Conservation (phyloP, 2,329 filamentous ascomycete species). For the Fusarium sp. region DNA sequence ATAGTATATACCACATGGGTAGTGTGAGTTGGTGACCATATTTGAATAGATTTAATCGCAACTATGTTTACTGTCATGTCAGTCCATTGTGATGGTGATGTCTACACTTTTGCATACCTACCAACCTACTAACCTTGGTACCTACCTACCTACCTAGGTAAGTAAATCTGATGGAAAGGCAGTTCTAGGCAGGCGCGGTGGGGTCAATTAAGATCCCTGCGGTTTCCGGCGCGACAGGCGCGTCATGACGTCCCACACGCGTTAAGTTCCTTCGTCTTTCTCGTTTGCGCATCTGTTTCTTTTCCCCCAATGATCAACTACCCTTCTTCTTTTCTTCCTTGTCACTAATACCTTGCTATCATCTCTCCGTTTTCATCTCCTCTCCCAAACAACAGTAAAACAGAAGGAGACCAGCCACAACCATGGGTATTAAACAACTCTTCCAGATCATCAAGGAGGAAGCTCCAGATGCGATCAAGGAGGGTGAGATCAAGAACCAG, state of each 20-base stretch:
- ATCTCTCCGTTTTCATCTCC: neutral
- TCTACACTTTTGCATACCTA: neutral
- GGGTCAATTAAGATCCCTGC: constrained; percentile 50
- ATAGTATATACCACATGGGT: neutral
- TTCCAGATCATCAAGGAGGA: constrained; percentile 89
- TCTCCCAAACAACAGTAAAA: neutral
- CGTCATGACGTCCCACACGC: constrained; percentile 48
- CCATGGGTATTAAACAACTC: constrained; percentile 77
- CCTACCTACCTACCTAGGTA: too few species aligned
- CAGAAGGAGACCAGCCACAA: constrained; percentile 41
- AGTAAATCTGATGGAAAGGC: neutral
- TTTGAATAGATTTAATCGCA: neutral
- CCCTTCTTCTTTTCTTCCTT: neutral
- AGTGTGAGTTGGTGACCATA: neutral
- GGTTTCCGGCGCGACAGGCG: constrained; percentile 44
- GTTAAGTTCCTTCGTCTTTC: constrained; percentile 38
- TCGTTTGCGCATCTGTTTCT: constrained; percentile 17
- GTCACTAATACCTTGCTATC: neutral
- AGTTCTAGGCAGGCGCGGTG: constrained; percentile 25
- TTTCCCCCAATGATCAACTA: constrained; percentile 2
- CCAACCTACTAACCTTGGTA: too few species aligned
- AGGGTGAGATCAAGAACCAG: constrained; percentile 98
- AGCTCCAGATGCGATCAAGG: constrained; percentile 94
- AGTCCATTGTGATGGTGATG: neutral
- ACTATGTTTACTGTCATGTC: neutral